Base-by-base conservation (phyloP, 202 grass and related monocot genomes). In the Saccharum hybrid region DNA sequence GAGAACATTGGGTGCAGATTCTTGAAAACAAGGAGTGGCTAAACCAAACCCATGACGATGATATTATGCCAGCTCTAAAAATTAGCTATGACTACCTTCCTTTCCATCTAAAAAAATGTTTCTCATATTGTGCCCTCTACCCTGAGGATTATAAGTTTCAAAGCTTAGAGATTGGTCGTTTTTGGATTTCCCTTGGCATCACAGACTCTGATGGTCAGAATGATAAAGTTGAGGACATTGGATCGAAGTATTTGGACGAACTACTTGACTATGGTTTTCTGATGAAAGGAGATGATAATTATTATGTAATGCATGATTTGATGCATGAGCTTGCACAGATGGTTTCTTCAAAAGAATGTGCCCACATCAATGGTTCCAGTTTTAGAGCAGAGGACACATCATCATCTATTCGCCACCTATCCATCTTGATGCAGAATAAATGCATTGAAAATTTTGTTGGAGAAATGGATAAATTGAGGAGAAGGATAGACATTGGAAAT, bases 31-130 rank as follows among this genome's bases (percentile, higher is more conserved):
- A 83, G 38, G 62, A 86, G 15, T 90, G 84, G 84, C 16, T 68
- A 63, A 43, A 43, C 0, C 41, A 61, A 37, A 19, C 34, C 19
- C 28, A 6, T 34, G 48, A 14, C 0, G 14, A 80, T 52, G 85
- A 81, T 10, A 81, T 87, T 13, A 66, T 87, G 22, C 62, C 81
- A 23, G 39, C 77, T 16, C 30, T 91, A 4, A 70, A 34, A 36
- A 75, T 88, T 31, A 88, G 85, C 52, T 91, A 88, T 36, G 60
- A 80, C 1, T 75, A 84, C 8, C 77, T 91, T 22, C 85, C 85
- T 0, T 79, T 80, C n/a, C 19, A 91, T 62, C 68, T 85, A 0
- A 65, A 85, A 72, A 54, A 72, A 13, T 90, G 88, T 15, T 85
- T 88, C 61, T n/a, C 48, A 13, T 88, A 72, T 66, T 85, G 31